These are phyloP conservation scores for Penicillium polonicum DNA, from an alignment of 2,329 filamentous ascomycete species.

Conservation along the genomic window DNA sequence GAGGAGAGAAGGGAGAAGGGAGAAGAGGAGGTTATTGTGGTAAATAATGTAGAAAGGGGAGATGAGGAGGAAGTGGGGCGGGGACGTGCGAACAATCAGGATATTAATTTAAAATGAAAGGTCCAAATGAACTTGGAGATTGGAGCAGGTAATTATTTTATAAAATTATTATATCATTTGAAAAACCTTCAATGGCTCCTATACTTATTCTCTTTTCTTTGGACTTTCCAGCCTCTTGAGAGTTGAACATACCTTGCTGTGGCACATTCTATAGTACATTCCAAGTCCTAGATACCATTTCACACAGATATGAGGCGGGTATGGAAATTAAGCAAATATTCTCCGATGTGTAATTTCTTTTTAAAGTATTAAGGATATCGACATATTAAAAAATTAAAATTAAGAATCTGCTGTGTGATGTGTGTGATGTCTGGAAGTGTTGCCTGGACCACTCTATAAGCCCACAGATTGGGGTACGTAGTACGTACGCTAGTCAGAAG, in stretches of 20 bases:
- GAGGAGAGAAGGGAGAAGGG: conserved; percentile 6
- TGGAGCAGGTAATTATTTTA: background rate
- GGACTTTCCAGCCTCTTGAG: conserved; percentile 19
- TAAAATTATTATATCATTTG: background rate
- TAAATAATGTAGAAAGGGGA: conserved; percentile 20
- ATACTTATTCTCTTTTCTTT: conserved; percentile 21
- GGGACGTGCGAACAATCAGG: conserved; percentile 17
- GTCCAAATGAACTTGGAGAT: background rate
- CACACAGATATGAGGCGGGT: conserved; percentile 16
- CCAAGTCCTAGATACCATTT: conserved; percentile 13
- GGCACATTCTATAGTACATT: conserved; percentile 27
- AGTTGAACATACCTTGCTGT: conserved; percentile 18
- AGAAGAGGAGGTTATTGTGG: conserved; percentile 6
- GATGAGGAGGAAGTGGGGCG: conserved; percentile 8
- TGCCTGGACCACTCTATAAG: background rate
- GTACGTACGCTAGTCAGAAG: background rate
- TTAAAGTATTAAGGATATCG: background rate
- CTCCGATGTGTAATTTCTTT: conserved; percentile 1
- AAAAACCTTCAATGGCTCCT: background rate
- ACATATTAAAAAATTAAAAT: background rate
- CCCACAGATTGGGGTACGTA: background rate
- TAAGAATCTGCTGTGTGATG: background rate
- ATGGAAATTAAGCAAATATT: background rate
- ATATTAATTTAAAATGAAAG: conserved; percentile 10
- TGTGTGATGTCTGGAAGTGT: background rate